Percentiles rank a stretch among this genome's conserved stretches.
phyloP scores from a whole-genome alignment of 2,329 filamentous ascomycete genomes.

The Calonectria pseudoturangicola region DNA sequence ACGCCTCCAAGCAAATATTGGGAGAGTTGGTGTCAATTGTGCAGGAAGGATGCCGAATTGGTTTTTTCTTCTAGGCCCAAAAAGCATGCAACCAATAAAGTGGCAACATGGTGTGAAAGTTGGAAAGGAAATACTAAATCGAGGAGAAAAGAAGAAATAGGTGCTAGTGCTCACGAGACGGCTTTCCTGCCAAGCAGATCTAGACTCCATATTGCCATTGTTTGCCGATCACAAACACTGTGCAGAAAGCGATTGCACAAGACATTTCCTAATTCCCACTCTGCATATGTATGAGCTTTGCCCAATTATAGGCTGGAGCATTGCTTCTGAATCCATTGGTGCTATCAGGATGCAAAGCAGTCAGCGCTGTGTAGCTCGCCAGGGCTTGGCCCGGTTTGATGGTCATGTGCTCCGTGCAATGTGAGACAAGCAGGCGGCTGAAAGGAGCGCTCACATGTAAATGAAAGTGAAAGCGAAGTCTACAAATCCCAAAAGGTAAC shows the following conservation, averaged over 20 bases:
- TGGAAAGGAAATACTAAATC: background rate
- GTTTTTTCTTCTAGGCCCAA: slow-evolving; percentile 8
- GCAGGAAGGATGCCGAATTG: background rate
- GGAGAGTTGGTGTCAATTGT: background rate
- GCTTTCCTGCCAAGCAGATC: background rate
- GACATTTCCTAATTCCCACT: too few relatives aligned
- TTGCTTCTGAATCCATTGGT: background rate
- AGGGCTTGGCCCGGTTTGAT: background rate
- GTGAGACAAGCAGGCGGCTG: background rate
- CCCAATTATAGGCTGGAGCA: background rate
- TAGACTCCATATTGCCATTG: background rate
- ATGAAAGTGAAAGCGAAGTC: background rate
- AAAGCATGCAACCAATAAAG: background rate
- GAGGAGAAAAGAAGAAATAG: background rate
- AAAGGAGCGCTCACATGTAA: background rate
- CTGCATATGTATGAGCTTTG: background rate
- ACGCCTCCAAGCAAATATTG: too few relatives aligned
- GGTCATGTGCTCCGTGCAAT: background rate
- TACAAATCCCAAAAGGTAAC: background rate
- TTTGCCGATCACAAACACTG: background rate
- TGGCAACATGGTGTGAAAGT: background rate
- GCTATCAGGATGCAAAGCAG: background rate
- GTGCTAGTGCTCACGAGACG: background rate
- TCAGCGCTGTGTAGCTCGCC: background rate
- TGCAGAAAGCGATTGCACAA: too few relatives aligned